These are phyloP conservation scores for Brassica balearica DNA, from an alignment of 441 rosid genomes.

Conservation along the genomic window DNA sequence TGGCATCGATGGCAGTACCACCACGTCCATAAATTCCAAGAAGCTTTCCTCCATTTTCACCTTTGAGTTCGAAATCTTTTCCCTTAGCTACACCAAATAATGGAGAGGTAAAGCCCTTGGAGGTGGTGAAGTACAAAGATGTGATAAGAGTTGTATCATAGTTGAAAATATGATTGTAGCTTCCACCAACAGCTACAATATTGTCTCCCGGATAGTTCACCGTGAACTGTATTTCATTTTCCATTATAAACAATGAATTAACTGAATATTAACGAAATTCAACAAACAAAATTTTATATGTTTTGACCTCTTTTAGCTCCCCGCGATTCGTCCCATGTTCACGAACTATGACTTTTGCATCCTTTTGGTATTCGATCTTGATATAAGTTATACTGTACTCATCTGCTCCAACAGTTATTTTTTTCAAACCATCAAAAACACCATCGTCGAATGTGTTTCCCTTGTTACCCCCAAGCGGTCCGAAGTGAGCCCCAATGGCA, in stretches of 20 bases:
- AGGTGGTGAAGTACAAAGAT: constrained; percentile 31
- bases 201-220: constrained; percentile 37
- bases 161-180: background rate
- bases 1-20: constrained; percentile 34
- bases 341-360: background rate
- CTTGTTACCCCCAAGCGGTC: background rate
- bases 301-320: background rate
- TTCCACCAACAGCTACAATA: constrained; percentile 37
- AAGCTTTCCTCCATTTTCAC: constrained; percentile 37
- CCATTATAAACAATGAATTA: background rate
- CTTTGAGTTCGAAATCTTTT: constrained; percentile 17
- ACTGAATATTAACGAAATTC: background rate
- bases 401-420: background rate
- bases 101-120: constrained; percentile 31
- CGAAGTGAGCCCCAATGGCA: constrained; percentile 22
- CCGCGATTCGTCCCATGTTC: background rate
- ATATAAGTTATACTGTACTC: background rate
- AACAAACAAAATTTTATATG: background rate
- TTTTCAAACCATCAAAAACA: background rate
- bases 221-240: constrained; percentile 18
- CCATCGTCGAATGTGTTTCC: background rate
- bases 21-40: constrained; percentile 40
- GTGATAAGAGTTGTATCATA: background rate
- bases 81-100: constrained; percentile 15
- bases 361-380: background rate